phyloP scores from a whole-genome alignment of 2,329 filamentous ascomycete genomes.

The Aspergillus viridinutans region DNA sequence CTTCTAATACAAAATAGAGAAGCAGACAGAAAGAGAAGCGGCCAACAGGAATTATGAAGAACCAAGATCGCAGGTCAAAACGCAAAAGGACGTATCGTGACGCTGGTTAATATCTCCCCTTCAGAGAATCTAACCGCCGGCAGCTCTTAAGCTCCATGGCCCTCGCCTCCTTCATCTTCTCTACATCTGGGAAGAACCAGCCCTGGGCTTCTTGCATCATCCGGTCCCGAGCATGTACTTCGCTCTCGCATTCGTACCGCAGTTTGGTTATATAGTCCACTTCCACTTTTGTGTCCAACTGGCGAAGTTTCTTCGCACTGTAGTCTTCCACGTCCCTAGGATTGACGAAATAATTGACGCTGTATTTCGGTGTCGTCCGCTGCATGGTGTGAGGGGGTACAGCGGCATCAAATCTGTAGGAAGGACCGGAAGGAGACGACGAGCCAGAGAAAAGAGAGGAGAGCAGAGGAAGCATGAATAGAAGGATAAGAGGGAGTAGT shows the following conservation, averaged over 20 bases:
- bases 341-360: conserved; percentile 81
- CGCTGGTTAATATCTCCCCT: conserved; percentile 29
- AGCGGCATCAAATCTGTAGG: conserved; percentile 71
- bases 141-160: conserved; percentile 59
- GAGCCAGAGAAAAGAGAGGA: conserved; percentile 69
- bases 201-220: conserved; percentile 75
- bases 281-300: conserved; percentile 76
- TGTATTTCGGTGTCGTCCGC: conserved; percentile 65
- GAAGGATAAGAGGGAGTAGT: conserved; percentile 79
- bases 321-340: conserved; percentile 71
- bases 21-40: conserved; percentile 3
- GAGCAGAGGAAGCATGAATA: conserved; percentile 81
- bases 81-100: conserved; percentile 3
- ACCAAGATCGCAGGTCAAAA: conserved; percentile 3
- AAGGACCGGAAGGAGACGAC: conserved; percentile 56
- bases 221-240: conserved; percentile 61
- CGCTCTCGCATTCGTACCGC: conserved; percentile 67
- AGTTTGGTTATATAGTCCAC: conserved; percentile 64
- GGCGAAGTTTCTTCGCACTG: conserved; percentile 62
- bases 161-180: conserved; percentile 70
- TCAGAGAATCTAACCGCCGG: conserved; percentile 51
- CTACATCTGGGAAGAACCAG: conserved; percentile 78
- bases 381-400: conserved; percentile 68
- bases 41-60: conserved; percentile 6
- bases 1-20: conserved; percentile 13